Evolutionary conservation across 2,329 filamentous ascomycete species (phyloP).

Genomic region (Colletotrichum cuscutae): DNA sequence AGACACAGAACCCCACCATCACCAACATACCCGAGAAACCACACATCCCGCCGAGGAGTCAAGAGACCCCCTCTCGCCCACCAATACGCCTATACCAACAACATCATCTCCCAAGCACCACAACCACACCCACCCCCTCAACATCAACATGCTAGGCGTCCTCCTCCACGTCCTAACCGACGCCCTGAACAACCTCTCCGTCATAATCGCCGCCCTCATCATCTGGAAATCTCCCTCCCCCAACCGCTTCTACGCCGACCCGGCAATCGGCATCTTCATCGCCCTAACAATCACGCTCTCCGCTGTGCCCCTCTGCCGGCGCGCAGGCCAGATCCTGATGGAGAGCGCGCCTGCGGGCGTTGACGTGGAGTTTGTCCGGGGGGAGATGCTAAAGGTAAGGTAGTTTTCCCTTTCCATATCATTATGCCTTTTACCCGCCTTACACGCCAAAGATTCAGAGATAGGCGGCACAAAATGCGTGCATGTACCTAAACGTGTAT

Average conservation of each 20-base stretch:
- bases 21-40: neutral
- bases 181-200: constrained; percentile 79
- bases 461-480: too few species aligned
- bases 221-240: constrained; percentile 73
- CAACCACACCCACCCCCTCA: constrained; percentile 59
- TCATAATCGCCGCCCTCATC: constrained; percentile 75
- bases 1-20: neutral
- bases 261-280: constrained; percentile 75
- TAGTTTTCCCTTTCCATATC: neutral
- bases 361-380: constrained; percentile 69
- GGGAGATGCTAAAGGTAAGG: constrained; percentile 73
- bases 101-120: constrained; percentile 46
- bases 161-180: constrained; percentile 78
- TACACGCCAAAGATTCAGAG: too few species aligned
- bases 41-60: neutral
- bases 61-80: neutral
- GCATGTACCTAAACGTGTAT: too few species aligned
- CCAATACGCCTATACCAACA: neutral
- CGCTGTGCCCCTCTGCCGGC: constrained; percentile 70
- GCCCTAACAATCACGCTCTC: constrained; percentile 77
- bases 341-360: constrained; percentile 73
- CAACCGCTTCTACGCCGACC: constrained; percentile 76
- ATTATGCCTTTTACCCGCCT: too few species aligned
- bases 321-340: constrained; percentile 73
- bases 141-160: constrained; percentile 79